Percentiles rank a stretch among this genome's conserved stretches.
phyloP scores from a whole-genome alignment of 2,329 filamentous ascomycete genomes.

The Clonostachys rosea region DNA sequence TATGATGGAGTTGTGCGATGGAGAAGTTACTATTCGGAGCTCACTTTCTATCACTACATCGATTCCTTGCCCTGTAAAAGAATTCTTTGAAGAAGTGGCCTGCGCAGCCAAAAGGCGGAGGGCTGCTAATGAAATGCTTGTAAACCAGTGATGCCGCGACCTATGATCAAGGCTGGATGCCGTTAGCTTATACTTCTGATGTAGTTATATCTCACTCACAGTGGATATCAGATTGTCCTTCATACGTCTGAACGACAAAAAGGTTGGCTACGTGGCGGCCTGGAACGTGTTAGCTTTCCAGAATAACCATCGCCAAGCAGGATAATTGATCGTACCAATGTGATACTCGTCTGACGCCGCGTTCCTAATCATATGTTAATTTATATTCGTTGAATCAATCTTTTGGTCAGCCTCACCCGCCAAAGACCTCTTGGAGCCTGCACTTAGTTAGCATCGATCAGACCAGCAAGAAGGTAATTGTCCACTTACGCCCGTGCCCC shows the following conservation, averaged over 20 bases:
- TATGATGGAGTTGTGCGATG: too few relatives aligned
- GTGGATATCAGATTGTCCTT: slow-evolving; percentile 91
- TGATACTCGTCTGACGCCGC: slow-evolving; percentile 88
- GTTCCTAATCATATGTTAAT: slow-evolving; percentile 49
- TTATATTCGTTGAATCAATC: too few relatives aligned
- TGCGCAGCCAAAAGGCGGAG: too few relatives aligned
- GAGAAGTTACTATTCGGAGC: too few relatives aligned
- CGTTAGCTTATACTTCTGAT: too few relatives aligned
- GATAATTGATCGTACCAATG: slow-evolving; percentile 50
- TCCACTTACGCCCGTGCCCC: background rate
- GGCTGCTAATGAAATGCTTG: background rate
- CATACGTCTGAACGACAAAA: slow-evolving; percentile 90
- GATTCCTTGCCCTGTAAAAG: too few relatives aligned
- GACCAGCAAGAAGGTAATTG: too few relatives aligned
- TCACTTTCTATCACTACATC: too few relatives aligned
- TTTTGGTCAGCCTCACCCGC: slow-evolving; percentile 19
- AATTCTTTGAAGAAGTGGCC: too few relatives aligned
- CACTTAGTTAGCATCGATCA: slow-evolving; percentile 53
- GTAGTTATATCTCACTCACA: too few relatives aligned
- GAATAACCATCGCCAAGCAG: too few relatives aligned
- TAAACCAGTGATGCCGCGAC: background rate
- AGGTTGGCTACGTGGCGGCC: slow-evolving; percentile 76
- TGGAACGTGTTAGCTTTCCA: too few relatives aligned
- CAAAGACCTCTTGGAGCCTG: slow-evolving; percentile 81
- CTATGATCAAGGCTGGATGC: slow-evolving; percentile 46